These are phyloP conservation scores for Sequoiadendron giganteum DNA, from an alignment of 75 land plant species.

Conservation along the genomic window DNA sequence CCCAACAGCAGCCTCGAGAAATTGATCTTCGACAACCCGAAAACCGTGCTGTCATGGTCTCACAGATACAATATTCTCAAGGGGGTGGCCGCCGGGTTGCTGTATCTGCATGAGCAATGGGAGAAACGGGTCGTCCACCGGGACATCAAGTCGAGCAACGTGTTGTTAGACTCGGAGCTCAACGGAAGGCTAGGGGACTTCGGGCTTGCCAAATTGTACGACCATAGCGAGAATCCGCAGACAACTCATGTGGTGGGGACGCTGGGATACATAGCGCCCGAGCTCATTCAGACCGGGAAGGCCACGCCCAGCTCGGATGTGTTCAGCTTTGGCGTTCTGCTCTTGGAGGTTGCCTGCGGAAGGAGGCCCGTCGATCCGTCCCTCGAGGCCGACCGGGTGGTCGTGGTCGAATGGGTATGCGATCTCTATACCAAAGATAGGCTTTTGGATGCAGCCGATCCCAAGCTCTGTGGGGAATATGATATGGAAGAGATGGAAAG, in stretches of 20 bases:
- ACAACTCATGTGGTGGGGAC: slow-evolving; percentile 34
- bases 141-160: slow-evolving; percentile 38
- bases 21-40: slow-evolving; percentile 25
- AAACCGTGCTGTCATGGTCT: slow-evolving; percentile 23
- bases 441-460: slow-evolving; percentile 9
- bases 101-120: slow-evolving; percentile 26
- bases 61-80: slow-evolving; percentile 38
- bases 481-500: neutral
- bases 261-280: slow-evolving; percentile 43
- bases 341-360: slow-evolving; percentile 28
- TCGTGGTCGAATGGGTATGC: slow-evolving; percentile 43
- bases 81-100: slow-evolving; percentile 43
- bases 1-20: slow-evolving; percentile 56
- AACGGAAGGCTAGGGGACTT: slow-evolving; percentile 37
- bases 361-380: slow-evolving; percentile 18
- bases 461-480: neutral
- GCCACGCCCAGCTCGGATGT: slow-evolving; percentile 38
- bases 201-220: slow-evolving; percentile 30
- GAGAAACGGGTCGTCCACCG: slow-evolving; percentile 20
- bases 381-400: neutral
- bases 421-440: slow-evolving; percentile 21
- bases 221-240: slow-evolving; percentile 20
- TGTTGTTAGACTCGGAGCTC: slow-evolving; percentile 27
- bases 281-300: slow-evolving; percentile 29
- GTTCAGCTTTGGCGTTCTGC: slow-evolving; percentile 20